Percentiles rank a stretch among this genome's conserved stretches.
These are phyloP conservation scores for Rhodotorula sp. DNA, from an alignment of 1,284 basidiomycete species.

Conservation along the genomic window DNA sequence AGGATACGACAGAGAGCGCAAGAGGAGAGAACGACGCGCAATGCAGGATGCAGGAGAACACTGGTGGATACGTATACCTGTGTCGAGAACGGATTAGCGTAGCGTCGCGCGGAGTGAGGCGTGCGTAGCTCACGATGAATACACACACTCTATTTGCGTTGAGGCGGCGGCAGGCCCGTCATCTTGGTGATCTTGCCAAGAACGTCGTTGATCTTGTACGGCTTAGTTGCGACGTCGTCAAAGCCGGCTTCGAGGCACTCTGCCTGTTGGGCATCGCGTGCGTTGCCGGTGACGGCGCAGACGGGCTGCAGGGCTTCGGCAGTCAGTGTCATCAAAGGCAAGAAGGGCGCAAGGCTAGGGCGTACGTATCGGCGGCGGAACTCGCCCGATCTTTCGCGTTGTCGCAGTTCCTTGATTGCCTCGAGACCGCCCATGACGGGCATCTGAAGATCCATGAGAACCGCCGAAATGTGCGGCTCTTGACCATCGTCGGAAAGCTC, in stretches of 20 bases:
- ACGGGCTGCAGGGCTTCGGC: background rate
- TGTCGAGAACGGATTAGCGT: no score
- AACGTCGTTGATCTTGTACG: conserved; percentile 10
- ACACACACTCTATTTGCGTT: background rate
- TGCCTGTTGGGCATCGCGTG: conserved; percentile 5
- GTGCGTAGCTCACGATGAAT: background rate
- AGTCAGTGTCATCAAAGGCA: background rate
- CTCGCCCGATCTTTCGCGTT: conserved; percentile 23
- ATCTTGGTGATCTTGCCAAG: background rate
- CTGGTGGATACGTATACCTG: no score
- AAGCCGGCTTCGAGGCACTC: conserved; percentile 12
- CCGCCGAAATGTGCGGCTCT: conserved; percentile 5
- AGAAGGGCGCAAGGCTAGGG: no score
- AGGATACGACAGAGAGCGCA: background rate
- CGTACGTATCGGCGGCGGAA: conserved; percentile 16
- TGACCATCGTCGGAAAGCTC: background rate
- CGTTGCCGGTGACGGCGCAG: conserved; percentile 18
- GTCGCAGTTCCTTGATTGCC: conserved; percentile 31
- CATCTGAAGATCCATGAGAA: conserved; percentile 36
- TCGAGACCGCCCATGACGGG: conserved; percentile 39
- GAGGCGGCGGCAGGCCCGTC: background rate
- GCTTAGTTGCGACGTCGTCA: conserved; percentile 24
- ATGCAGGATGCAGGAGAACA: no score
- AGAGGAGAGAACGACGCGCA: background rate
- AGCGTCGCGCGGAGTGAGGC: no score